phyloP scores from a whole-genome alignment of 306 rosid species.

The Vigna angularis region DNA sequence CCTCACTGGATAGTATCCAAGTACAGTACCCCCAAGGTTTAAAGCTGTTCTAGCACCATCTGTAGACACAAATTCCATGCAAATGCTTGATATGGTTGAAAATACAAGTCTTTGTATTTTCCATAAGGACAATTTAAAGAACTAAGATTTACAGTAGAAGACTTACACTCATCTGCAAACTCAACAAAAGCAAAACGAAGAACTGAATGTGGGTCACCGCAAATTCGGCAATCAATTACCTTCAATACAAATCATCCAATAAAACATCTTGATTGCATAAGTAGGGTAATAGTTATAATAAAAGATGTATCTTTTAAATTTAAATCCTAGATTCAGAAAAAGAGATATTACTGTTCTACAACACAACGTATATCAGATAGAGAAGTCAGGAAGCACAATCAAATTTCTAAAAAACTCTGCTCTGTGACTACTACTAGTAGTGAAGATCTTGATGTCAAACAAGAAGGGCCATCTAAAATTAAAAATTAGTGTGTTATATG shows the following conservation, averaged over 20 bases:
- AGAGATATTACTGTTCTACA: slow-evolving; percentile 25
- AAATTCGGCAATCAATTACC: slow-evolving; percentile 97
- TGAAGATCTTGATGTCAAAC: slow-evolving; percentile 13
- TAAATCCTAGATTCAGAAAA: slow-evolving; percentile 6
- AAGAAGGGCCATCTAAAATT: not conserved
- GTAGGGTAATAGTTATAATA: not conserved
- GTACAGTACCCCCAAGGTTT: slow-evolving; percentile 90
- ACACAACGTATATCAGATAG: slow-evolving; percentile 33
- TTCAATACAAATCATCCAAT: slow-evolving; percentile 50
- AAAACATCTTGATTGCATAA: slow-evolving; percentile 32
- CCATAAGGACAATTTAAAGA: not conserved
- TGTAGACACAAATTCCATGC: slow-evolving; percentile 54
- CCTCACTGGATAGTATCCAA: slow-evolving; percentile 93
- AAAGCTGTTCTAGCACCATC: slow-evolving; percentile 92
- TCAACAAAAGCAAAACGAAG: slow-evolving; percentile 99
- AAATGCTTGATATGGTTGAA: slow-evolving; percentile 30
- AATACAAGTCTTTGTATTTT: not conserved
- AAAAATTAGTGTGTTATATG: not conserved
- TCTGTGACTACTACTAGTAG: slow-evolving; percentile 12
- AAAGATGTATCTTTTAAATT: slow-evolving; percentile 4
- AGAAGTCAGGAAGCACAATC: slow-evolving; percentile 32
- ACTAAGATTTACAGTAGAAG: slow-evolving; percentile 27
- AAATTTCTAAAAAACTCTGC: slow-evolving; percentile 32
- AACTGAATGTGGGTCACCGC: slow-evolving; percentile 96
- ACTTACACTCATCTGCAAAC: slow-evolving; percentile 95